Evolutionary conservation across 257 asterid genomes (phyloP).

Genomic region (Forsythia suspensa): DNA sequence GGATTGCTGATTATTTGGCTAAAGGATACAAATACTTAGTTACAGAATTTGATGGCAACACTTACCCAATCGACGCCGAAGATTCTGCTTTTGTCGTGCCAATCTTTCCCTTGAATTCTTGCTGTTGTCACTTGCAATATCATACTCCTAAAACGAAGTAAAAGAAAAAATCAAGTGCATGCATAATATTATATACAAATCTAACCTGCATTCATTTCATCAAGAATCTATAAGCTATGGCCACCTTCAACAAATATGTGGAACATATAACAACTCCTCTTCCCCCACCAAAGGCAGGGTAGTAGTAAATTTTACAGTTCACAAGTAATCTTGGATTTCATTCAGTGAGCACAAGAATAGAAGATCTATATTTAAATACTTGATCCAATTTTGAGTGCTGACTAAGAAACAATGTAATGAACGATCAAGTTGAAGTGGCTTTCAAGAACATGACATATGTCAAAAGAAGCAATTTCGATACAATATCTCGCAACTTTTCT

Average conservation of each 20-base stretch:
- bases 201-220: slow-evolving; percentile 10
- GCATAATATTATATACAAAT: slow-evolving; percentile 4
- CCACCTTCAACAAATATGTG: slow-evolving; percentile 5
- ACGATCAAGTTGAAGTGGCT: neutral
- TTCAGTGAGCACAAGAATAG: neutral
- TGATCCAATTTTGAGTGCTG: neutral
- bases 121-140: slow-evolving; percentile 69
- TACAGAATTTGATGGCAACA: slow-evolving; percentile 1
- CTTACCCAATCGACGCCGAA: slow-evolving; percentile 90
- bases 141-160: slow-evolving; percentile 73
- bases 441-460: neutral
- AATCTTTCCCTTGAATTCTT: slow-evolving; percentile 89
- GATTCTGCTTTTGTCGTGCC: slow-evolving; percentile 92
- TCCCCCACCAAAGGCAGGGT: neutral
- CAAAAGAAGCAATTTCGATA: neutral
- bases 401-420: neutral
- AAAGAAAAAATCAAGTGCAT: slow-evolving; percentile 23
- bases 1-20: neutral
- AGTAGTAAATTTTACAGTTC: neutral
- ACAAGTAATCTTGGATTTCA: neutral
- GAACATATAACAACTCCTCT: neutral
- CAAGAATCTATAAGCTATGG: slow-evolving; percentile 5
- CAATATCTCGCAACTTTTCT: neutral
- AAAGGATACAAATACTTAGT: slow-evolving; percentile 13
- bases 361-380: neutral